Evolutionary conservation across 768 basidiomycete species (phyloP).

Genomic region (Gloeostereum incarnatum): DNA sequence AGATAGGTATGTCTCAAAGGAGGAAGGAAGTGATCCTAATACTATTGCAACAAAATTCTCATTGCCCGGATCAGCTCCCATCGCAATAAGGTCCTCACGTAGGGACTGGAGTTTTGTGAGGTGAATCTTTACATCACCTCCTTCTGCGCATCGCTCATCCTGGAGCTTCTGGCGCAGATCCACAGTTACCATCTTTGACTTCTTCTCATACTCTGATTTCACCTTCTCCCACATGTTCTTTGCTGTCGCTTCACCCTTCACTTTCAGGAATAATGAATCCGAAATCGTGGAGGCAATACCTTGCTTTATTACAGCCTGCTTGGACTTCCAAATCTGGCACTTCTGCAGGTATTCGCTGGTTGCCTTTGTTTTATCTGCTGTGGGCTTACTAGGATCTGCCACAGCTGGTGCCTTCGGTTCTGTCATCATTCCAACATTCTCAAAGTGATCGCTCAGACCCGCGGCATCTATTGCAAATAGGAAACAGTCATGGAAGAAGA

Average conservation of each 20-base stretch:
- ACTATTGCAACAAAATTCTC: constrained; percentile 12
- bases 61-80: constrained; percentile 11
- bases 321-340: constrained; percentile 5
- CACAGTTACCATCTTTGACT: constrained; percentile 11
- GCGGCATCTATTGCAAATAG: not conserved
- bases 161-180: constrained; percentile 14
- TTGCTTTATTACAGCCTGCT: constrained; percentile 12
- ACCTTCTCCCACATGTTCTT: constrained; percentile 12
- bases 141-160: constrained; percentile 12
- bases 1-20: constrained; percentile 5
- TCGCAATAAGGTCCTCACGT: constrained; percentile 10
- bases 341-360: not conserved
- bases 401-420: not conserved
- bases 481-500: constrained; percentile 2
- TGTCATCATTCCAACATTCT: not conserved
- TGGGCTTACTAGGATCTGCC: not conserved
- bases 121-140: constrained; percentile 13
- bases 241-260: constrained; percentile 7
- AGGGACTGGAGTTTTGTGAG: constrained; percentile 8
- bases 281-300: constrained; percentile 12
- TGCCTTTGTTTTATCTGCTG: not conserved
- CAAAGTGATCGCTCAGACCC: constrained; percentile 1
- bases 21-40: constrained; percentile 12
- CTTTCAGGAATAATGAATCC: constrained; percentile 14
- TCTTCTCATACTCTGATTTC: constrained; percentile 11